Conservation (phyloP, 306 rosid species). For the Lithocarpus polystachyus region DNA sequence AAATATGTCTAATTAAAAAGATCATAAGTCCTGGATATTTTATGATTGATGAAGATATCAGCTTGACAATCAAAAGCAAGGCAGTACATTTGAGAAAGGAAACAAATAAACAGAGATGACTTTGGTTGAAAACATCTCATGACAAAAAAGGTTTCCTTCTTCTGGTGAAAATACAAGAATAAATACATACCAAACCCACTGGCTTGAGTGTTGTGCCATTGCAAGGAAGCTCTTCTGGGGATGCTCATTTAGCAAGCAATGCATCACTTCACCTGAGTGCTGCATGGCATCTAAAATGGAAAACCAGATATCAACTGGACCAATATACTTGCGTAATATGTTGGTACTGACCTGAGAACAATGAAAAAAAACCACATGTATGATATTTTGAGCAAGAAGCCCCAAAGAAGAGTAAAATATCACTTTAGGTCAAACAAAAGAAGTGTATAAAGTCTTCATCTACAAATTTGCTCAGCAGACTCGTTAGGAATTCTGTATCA, state of each 20-base stretch:
- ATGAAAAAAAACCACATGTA: constrained; percentile 7
- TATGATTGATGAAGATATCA: background rate
- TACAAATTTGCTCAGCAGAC: background rate
- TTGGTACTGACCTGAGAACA: constrained; percentile 67
- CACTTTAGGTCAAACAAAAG: background rate
- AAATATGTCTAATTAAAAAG: background rate
- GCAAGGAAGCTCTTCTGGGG: constrained; percentile 62
- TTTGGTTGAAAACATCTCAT: background rate
- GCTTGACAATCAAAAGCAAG: constrained; percentile 14
- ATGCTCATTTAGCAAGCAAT: constrained; percentile 63
- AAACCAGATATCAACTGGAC: constrained; percentile 82
- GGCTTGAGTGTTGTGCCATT: constrained; percentile 89
- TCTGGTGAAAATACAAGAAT: constrained; percentile 10
- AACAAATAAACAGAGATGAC: background rate
- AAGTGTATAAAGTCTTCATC: background rate
- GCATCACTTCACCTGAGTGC: constrained; percentile 41
- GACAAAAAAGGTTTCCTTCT: background rate
- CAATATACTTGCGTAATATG: constrained; percentile 77
- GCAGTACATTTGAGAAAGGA: background rate
- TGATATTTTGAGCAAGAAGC: background rate
- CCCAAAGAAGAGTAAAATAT: background rate
- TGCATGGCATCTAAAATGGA: constrained; percentile 46
- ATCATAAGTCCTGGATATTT: constrained; percentile 2
- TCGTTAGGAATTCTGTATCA: background rate
- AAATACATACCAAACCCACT: constrained; percentile 79